Evolutionary conservation across 208 protist species (phyloP), one percentile per base, ranked within the genome.

Genomic region (Phytomonas serpens): DNA sequence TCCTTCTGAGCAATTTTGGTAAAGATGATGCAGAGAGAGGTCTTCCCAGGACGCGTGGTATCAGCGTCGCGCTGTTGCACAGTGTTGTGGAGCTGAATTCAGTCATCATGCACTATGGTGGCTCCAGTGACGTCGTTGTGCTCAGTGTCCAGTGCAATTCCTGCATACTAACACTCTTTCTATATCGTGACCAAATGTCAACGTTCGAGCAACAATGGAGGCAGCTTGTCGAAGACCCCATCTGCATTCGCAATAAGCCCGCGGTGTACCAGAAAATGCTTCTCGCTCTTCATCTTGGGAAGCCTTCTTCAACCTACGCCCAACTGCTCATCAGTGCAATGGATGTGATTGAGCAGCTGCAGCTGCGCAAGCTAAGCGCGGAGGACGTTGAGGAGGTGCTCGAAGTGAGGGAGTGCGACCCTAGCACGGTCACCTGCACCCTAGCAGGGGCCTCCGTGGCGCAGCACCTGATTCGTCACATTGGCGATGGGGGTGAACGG

Each of bases 361-460:
- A 64, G n/a, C 73, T 84, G 27, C 67, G 75, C 73, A 75, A 74
- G 40, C 63, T 89, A n/a, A 31, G 51, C 23, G 74, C 68, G 2
- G 31, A 29, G 14, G 75, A 78, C 42, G 72, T 72, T 33, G 78
- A 78, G 73, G 61, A 57, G 61, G 52, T 68, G n/a, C 30, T 61
- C 61, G 52, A 64, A 32, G 34, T 63, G 30, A 40, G 34, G 29
- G 66, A 31, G 19, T 3, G 61, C 64, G 64, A n/a, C 37, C 32
- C 14, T 9, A 3, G 33, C 32, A 27, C 57, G 30, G 40, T 64
- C 37, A n/a, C 63, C 38, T 76, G 71, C 64, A 86, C 84, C 16
- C 52, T 85, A 2, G 80, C 80, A 23, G 84, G 84, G 38, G 81
- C 84, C 66, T 75, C 72, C 33, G 57, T 84, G 23, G 80, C 84